A percentile compares a stretch with the other conserved stretches of the same genome.
phyloP scores from a whole-genome alignment of 2,329 filamentous ascomycete species.

The Cladophialophora chaetospira region DNA sequence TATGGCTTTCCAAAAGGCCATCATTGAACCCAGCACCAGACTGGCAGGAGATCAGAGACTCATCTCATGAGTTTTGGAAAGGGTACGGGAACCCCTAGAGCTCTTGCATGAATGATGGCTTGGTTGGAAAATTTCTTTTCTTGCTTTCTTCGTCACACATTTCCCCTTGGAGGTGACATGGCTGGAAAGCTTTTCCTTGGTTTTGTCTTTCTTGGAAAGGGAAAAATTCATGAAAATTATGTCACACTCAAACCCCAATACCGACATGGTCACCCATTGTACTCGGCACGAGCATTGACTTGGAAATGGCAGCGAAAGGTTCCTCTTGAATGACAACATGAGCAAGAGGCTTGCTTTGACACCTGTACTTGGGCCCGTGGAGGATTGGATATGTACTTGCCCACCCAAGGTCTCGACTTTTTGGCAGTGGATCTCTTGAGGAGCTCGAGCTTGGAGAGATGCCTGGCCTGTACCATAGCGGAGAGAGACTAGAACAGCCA shows the following conservation, averaged over 20 bases:
- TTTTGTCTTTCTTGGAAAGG: not conserved
- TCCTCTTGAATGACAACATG: no score
- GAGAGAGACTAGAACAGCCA: constrained; percentile 16
- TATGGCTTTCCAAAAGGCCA: constrained; percentile 21
- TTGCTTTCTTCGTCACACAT: constrained; percentile 1
- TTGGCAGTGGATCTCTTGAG: constrained; percentile 14
- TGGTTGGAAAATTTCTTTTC: constrained; percentile 16
- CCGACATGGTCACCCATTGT: constrained; percentile 8
- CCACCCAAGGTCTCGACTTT: constrained; percentile 14
- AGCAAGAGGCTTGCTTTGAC: no score
- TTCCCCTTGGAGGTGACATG: constrained; percentile 10
- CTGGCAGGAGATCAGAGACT: constrained; percentile 27
- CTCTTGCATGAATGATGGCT: constrained; percentile 26
- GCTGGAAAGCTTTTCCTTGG: constrained; percentile 1
- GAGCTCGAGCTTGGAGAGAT: not conserved
- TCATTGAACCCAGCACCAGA: constrained; percentile 27
- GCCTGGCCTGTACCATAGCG: constrained; percentile 24
- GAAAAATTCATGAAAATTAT: constrained; percentile 4
- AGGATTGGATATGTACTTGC: constrained; percentile 23
- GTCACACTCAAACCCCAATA: constrained; percentile 6
- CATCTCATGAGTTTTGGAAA: constrained; percentile 14
- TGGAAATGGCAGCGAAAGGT: no score
- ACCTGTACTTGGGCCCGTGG: constrained; percentile 12
- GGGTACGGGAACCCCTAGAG: constrained; percentile 9
- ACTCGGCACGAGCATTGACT: constrained; percentile 10